Conservation (phyloP, 2,329 filamentous ascomycete species). For the Cladophialophora bantiana region DNA sequence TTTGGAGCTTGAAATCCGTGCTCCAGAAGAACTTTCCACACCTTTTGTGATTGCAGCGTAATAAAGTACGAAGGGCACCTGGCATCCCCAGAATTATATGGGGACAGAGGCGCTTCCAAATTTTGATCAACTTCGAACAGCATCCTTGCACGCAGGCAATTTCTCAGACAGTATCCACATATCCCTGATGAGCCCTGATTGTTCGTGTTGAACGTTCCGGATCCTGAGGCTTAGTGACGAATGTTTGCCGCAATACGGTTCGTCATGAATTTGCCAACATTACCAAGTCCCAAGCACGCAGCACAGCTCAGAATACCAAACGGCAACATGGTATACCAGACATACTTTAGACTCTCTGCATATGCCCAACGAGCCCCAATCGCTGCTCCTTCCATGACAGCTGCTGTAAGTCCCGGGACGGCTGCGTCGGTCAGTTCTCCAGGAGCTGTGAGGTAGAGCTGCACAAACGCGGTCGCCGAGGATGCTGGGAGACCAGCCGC, state of each 20-base stretch:
- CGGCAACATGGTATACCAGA: slow-evolving; percentile 15
- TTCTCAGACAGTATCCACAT: too few species aligned
- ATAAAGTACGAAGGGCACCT: not conserved
- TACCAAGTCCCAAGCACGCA: not conserved
- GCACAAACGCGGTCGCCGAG: slow-evolving; percentile 1
- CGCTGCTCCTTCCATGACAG: slow-evolving; percentile 10
- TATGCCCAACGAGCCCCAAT: slow-evolving; percentile 25
- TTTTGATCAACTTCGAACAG: too few species aligned
- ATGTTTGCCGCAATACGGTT: slow-evolving; percentile 9
- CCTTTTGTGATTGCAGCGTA: too few species aligned
- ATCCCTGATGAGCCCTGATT: too few species aligned
- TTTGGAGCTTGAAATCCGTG: not conserved
- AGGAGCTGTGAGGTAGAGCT: slow-evolving; percentile 10
- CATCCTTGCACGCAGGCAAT: too few species aligned
- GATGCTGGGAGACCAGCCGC: slow-evolving; percentile 2
- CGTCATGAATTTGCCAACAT: not conserved
- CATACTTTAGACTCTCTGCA: slow-evolving; percentile 21
- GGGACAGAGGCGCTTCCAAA: too few species aligned
- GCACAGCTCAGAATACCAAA: not conserved
- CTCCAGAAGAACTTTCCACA: not conserved
- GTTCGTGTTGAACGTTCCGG: too few species aligned
- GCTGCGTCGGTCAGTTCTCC: not conserved
- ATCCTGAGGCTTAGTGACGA: not conserved
- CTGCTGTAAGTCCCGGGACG: not conserved
- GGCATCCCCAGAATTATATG: too few species aligned